These are phyloP conservation scores for Trichoderma koningii DNA, from an alignment of 2,329 filamentous ascomycete genomes.

Conservation along the genomic window DNA sequence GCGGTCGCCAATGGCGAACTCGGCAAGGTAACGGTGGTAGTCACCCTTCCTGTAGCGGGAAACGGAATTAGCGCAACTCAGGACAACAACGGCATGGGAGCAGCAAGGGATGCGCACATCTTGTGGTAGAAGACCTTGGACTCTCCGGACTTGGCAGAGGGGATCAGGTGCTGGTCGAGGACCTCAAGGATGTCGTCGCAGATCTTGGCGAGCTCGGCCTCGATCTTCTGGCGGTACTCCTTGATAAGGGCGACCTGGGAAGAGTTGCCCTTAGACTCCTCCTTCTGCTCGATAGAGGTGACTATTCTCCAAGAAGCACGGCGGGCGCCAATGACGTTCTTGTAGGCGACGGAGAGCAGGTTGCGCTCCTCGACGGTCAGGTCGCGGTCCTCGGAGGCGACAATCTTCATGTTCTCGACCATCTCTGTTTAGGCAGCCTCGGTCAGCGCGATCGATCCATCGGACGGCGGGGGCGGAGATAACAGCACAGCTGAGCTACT, in stretches of 20 bases:
- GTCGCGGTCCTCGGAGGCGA: conserved; percentile 83
- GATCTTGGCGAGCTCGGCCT: conserved; percentile 94
- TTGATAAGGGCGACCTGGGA: conserved; percentile 89
- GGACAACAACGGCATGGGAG: neutral
- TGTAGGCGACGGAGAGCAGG: conserved; percentile 96
- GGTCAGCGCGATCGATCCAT: conserved; percentile 34
- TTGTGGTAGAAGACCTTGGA: conserved; percentile 99
- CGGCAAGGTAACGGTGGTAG: conserved; percentile 98
- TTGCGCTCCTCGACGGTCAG: conserved; percentile 94
- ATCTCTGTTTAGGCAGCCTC: conserved; percentile 66
- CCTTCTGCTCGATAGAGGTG: conserved; percentile 98
- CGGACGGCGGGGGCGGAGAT: neutral
- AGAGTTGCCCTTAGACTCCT: conserved; percentile 98
- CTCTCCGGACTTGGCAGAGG: conserved; percentile 91
- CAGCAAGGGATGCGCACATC: conserved; percentile 66
- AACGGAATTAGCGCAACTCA: conserved; percentile 11
- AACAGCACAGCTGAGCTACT: conserved; percentile 38
- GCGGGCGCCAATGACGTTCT: conserved; percentile 96
- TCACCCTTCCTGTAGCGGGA: conserved; percentile 81
- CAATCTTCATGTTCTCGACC: conserved; percentile 99
- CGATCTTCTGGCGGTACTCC: conserved; percentile 98
- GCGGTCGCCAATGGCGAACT: conserved; percentile 92
- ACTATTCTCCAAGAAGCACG: conserved; percentile 98
- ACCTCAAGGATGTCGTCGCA: conserved; percentile 97
- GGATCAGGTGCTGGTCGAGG: conserved; percentile 90